Conservation (phyloP, 768 basidiomycete genomes). For the Candolleomyces efflorescens region DNA sequence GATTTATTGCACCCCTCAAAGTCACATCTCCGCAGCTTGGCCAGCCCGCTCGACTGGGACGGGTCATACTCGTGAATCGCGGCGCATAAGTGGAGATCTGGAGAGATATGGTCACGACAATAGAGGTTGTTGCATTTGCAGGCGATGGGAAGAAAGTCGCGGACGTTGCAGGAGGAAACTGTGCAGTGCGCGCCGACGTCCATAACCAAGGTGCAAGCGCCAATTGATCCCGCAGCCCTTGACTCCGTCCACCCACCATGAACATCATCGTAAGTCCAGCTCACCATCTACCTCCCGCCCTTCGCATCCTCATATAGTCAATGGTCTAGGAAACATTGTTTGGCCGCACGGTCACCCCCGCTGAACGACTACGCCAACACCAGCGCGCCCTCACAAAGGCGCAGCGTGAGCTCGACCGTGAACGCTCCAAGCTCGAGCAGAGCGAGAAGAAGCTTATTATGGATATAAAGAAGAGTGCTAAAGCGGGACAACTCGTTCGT, state of each 20-base stretch:
- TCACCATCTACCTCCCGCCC: no score
- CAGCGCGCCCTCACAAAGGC: constrained; percentile 95
- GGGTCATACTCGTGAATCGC: constrained; percentile 15
- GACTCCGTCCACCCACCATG: constrained; percentile 40
- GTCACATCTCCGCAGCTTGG: constrained; percentile 45
- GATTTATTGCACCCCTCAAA: constrained; percentile 48
- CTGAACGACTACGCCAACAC: constrained; percentile 94
- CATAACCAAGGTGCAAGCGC: constrained; percentile 14
- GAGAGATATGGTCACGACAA: constrained; percentile 60
- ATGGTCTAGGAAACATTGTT: constrained; percentile 82
- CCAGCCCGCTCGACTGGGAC: background rate
- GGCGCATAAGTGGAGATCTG: constrained; percentile 58
- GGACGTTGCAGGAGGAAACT: constrained; percentile 48
- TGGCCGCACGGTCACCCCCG: constrained; percentile 91
- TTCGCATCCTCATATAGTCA: no score
- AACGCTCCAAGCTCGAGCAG: constrained; percentile 89
- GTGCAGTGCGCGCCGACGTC: constrained; percentile 64
- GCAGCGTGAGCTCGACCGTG: constrained; percentile 96
- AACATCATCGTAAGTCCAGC: constrained; percentile 65
- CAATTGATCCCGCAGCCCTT: constrained; percentile 5
- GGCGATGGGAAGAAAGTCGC: constrained; percentile 76
- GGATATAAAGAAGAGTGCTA: constrained; percentile 97
- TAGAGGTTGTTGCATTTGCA: constrained; percentile 59
- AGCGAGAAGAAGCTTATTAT: constrained; percentile 94
- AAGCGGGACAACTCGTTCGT: constrained; percentile 88